Conservation (phyloP, 176 grass and related monocot species). For the Musa beccarii region DNA sequence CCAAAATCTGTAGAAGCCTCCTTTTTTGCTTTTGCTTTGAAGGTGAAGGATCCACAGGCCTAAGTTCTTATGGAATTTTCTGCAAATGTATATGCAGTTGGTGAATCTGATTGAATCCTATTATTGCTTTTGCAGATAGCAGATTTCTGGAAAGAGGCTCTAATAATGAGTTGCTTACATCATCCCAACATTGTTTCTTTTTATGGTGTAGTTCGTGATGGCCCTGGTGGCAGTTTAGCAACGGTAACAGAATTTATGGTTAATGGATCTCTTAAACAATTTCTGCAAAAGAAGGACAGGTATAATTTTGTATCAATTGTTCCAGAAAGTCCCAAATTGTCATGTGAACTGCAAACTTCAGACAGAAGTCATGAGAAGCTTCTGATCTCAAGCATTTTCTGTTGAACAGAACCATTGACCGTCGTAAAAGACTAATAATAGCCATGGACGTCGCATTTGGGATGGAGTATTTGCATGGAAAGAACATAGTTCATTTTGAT, state of each 20-base stretch:
- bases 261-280: constrained; percentile 99
- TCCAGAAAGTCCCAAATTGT: too few species aligned
- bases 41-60: not conserved
- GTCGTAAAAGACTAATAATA: constrained; percentile 90
- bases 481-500: constrained; percentile 98
- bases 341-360: not conserved
- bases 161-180: constrained; percentile 79
- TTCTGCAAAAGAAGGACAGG: constrained; percentile 93
- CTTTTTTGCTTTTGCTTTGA: not conserved
- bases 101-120: constrained; percentile 22
- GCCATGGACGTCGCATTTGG: constrained; percentile 97
- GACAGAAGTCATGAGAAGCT: not conserved
- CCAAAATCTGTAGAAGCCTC: not conserved
- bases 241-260: constrained; percentile 97
- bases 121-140: constrained; percentile 58
- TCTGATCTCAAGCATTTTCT: not conserved
- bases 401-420: constrained; percentile 76
- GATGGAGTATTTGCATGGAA: constrained; percentile 98
- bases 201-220: constrained; percentile 98
- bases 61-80: not conserved
- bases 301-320: constrained; percentile 9
- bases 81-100: not conserved
- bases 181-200: constrained; percentile 98
- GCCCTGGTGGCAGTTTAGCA: constrained; percentile 78
- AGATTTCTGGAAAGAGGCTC: constrained; percentile 98